These are phyloP conservation scores for Leucaena leucocephala DNA, from an alignment of 306 rosid species.

Conservation along the genomic window DNA sequence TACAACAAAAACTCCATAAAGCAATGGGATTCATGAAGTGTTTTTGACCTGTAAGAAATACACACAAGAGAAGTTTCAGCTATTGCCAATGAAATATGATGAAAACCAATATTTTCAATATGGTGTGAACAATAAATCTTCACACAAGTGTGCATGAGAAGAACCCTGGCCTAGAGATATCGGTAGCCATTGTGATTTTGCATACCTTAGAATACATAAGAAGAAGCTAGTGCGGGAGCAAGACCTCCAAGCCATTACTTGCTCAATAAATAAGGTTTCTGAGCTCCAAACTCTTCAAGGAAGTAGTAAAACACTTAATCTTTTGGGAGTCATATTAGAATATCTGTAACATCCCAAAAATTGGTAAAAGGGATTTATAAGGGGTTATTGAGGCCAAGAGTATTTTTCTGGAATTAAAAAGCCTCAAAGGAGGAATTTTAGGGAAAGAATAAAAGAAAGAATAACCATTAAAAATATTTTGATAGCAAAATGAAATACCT, in stretches of 20 bases:
- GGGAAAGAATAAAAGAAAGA: too few species aligned
- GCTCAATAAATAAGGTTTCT: background rate
- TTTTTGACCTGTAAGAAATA: slow-evolving; percentile 48
- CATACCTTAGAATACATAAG: background rate
- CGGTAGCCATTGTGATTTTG: slow-evolving; percentile 31
- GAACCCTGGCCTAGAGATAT: background rate
- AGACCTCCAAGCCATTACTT: slow-evolving; percentile 5
- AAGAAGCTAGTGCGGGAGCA: background rate
- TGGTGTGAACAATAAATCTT: background rate
- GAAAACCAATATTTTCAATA: slow-evolving; percentile 9
- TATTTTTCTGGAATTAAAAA: too few species aligned
- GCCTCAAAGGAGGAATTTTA: too few species aligned
- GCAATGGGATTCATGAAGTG: slow-evolving; percentile 24
- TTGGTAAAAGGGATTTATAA: too few species aligned
- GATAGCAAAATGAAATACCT: too few species aligned
- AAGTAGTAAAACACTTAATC: background rate
- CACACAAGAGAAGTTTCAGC: slow-evolving; percentile 27
- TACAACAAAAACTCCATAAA: slow-evolving; percentile 25
- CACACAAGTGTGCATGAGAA: slow-evolving; percentile 27
- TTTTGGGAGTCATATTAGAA: too few species aligned
- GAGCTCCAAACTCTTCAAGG: background rate
- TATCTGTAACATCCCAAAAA: too few species aligned
- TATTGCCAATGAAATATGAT: background rate
- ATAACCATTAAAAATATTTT: too few species aligned
- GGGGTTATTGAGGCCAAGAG: too few species aligned